Evolutionary conservation across 169 alveolate species (phyloP).

Genomic region (Theileria orientalis): DNA sequence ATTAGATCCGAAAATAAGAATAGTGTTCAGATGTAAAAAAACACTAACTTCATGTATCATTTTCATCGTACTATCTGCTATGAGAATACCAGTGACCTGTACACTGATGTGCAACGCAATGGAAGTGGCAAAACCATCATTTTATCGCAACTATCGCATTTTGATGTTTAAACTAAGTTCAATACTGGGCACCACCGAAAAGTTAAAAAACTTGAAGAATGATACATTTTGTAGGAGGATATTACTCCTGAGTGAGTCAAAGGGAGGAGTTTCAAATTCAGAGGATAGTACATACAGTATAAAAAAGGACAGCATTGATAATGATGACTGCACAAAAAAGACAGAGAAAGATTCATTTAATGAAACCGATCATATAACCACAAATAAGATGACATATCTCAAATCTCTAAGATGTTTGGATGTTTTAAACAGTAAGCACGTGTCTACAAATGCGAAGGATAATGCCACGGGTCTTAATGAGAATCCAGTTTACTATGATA

Average conservation of each 20-base stretch:
- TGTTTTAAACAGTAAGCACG: background rate
- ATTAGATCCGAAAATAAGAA: constrained; percentile 23
- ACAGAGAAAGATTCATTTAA: background rate
- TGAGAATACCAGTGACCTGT: constrained; percentile 12
- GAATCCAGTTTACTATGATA: background rate
- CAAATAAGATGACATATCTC: background rate
- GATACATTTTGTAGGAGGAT: too few species aligned
- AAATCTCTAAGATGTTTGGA: background rate
- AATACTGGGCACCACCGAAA: background rate
- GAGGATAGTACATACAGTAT: background rate
- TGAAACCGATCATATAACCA: background rate
- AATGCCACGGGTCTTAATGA: too few species aligned
- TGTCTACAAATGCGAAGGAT: background rate
- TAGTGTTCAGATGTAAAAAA: constrained; percentile 26
- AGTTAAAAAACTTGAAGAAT: too few species aligned
- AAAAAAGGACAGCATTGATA: background rate
- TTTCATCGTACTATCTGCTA: background rate
- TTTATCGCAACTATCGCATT: constrained; percentile 19
- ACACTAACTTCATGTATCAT: constrained; percentile 28
- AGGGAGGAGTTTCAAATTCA: background rate
- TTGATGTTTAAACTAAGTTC: background rate
- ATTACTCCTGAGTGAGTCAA: too few species aligned
- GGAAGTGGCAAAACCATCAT: constrained; percentile 27
- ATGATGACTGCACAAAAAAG: background rate
- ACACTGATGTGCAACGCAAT: constrained; percentile 2